Base-by-base conservation (phyloP, 345 rosid genomes). In the Pelargonium nanum region DNA sequence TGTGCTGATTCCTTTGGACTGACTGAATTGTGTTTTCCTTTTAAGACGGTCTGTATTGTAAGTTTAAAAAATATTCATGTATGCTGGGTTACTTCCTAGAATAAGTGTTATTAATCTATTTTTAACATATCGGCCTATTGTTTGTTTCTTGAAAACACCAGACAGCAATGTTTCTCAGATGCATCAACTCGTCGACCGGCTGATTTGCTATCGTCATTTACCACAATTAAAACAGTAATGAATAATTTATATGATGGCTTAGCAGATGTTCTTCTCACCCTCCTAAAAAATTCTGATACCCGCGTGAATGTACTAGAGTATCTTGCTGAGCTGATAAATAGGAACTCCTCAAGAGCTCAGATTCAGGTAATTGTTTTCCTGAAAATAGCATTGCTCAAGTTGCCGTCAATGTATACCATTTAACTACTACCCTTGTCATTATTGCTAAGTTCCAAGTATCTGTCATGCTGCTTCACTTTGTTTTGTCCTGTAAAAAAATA, bases 131-230 rank as follows among this genome's bases (percentile, higher is more conserved):
- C 12, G 6, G 34, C 34, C 4, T 34, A 3, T 34, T 34, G 45
- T 34, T 16, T 69, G 13, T 45, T 22, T 74, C 64, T 62, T 76
- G 67, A 65, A 69, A 63, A 72, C 73, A 60, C 64, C 86, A 93
- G 99, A 65, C 92, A 81, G 77, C 97, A 89, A 68, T 93, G 95
- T 70, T 93, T 93, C 83, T 87, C 96, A 53, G 92, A 83, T n/a
- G 80, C 83, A 66, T 84, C 99, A 22, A 89, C 80, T 56, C 83
- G 88, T 56, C 83, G 92, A 22, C 84, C 83, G 2, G 80, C 87
- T 72, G 97, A 93, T 73, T 75, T 93, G 65, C 55, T 81, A 62
- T 93, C 99, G 58, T 87, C 99, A 58, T 93, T 93, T 74, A 65
- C 88, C 57, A 87, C 96, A 5, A 89, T 90, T 53, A 93, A 88